Base-by-base conservation (phyloP, 1,284 basidiomycete species). In the Cryptococcus wingfieldii region DNA sequence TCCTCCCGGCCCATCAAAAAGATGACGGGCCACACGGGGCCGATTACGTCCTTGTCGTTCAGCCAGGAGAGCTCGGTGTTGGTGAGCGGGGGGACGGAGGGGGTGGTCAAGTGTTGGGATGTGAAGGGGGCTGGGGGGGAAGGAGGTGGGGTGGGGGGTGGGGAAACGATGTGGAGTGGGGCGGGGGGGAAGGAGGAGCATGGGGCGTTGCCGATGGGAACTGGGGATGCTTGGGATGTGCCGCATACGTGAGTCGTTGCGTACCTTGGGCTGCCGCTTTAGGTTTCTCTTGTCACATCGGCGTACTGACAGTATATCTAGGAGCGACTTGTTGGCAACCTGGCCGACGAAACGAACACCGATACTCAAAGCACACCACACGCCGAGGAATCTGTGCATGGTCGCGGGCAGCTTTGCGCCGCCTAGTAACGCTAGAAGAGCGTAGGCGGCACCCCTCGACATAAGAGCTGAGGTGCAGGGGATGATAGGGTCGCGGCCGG, bases 51-150 rank as follows among this genome's bases (percentile, higher is more conserved):
- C 5, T 82, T 99, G 28, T 83, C 89, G 1, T 99, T 98, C 77
- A 92, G 89, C 59, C 87, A 87, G 13, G 95, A 98, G 74, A 93
- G 92, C 0, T 86, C 85, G 1, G 76, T 98, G 56, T 83, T 99
- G 31, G 88, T 97, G 2, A 91, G 89, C 54, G 91, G 92, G 5
- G 83, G 87, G 28, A 85, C 90, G 23, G 96, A 99, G 74, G 92
- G 90, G 82, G 96, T 92, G 1, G 93, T 98, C 12, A 82, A 92
- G 25, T 93, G 91, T 59, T 99, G 96, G 96, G 96, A 99, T 74
- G 88, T 97, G 28, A 89, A 90, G 71, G 78, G 83, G 38, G 78
- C 89, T 1, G 92, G 91, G 14, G 89, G 89, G 0, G 72, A 79
- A 19, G 64, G 61, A 12, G 62, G 49, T 38, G 47, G 53, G 9